A percentile compares a stretch with the other conserved stretches of the same genome.
Evolutionary conservation across 768 basidiomycete species (phyloP).

Genomic region (Chiua virens): DNA sequence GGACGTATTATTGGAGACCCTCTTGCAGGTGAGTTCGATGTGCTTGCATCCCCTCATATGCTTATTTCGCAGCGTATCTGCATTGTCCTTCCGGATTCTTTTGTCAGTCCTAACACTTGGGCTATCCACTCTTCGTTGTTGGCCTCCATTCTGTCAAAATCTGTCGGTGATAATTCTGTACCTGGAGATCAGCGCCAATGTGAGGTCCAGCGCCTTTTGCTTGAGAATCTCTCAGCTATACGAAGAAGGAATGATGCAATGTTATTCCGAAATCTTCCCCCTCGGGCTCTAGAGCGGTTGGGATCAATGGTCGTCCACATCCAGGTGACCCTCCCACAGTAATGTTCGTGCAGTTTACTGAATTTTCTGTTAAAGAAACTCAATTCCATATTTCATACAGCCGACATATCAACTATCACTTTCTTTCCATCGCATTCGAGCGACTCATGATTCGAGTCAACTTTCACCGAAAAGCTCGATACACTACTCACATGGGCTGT

Average conservation of each 20-base stretch:
- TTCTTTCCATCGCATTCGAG: slow-evolving; percentile 54
- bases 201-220: slow-evolving; percentile 48
- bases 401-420: slow-evolving; percentile 53
- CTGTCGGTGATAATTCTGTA: slow-evolving; percentile 27
- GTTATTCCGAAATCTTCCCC: slow-evolving; percentile 66
- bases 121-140: slow-evolving; percentile 44
- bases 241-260: slow-evolving; percentile 79
- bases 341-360: neutral
- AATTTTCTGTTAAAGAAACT: slow-evolving; percentile 50
- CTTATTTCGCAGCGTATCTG: slow-evolving; percentile 54
- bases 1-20: slow-evolving; percentile 49
- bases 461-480: slow-evolving; percentile 69
- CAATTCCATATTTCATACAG: slow-evolving; percentile 70
- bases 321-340: slow-evolving; percentile 33
- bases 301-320: slow-evolving; percentile 61
- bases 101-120: slow-evolving; percentile 75
- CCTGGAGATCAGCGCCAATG: slow-evolving; percentile 34
- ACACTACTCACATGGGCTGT: slow-evolving; percentile 80
- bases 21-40: slow-evolving; percentile 57
- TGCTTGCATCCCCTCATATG: neutral
- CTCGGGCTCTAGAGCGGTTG: slow-evolving; percentile 57
- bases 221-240: slow-evolving; percentile 66
- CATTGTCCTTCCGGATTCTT: slow-evolving; percentile 69
- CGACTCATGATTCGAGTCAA: slow-evolving; percentile 34
- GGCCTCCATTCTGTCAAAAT: slow-evolving; percentile 41